Evolutionary conservation across 2,329 filamentous ascomycete genomes (phyloP), one percentile per base, ranked within the genome.

Genomic region (Alternaria infectoria): DNA sequence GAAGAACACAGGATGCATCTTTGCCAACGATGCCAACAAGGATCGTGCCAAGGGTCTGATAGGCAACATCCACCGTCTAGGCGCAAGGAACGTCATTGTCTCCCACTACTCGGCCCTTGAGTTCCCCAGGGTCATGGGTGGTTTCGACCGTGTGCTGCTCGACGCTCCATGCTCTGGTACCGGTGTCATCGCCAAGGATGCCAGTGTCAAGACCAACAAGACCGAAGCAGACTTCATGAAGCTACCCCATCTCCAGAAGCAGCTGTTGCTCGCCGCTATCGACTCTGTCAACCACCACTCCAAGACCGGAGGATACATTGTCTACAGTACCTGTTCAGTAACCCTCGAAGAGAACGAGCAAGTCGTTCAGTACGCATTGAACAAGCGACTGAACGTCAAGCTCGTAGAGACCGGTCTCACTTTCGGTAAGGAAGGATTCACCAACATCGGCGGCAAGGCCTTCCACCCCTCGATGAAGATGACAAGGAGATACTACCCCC

Each of bases 1-100:
- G 93, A 94, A 93, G 82, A 99, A 99, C 82, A 98, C 95, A 0
- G 96, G 96, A 59, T 91, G 91, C 71, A 90, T 99, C 69, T 93
- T 99, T 76, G 95, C 96, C 78, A 99, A 99, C 85, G 96, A 99
- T 88, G 90, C 92, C 72, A 97, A 91, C 85, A 97, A 97, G 81
- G 85, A 90, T 63, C 92, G 96, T 88, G 88, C 94, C 54, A 98
- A 97, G 84, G 96, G 93, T 91, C 85, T 99, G 57, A 98, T 99
- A 70, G 96, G 96, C 83, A 80, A 99, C 84, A 93, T 98, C 66
- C 95, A 98, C 83, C 93, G 96, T 78, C 86, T 98, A 12, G 96
- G 96, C 50, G 93, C 91, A 69, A 93, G 92, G 79, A 99, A 99
- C 82, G 93, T 93, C 46, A 90, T 99, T 67, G 94, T 99, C 17